Conservation (phyloP, 2,329 filamentous ascomycete genomes). For the Talaromyces pinophilus region DNA sequence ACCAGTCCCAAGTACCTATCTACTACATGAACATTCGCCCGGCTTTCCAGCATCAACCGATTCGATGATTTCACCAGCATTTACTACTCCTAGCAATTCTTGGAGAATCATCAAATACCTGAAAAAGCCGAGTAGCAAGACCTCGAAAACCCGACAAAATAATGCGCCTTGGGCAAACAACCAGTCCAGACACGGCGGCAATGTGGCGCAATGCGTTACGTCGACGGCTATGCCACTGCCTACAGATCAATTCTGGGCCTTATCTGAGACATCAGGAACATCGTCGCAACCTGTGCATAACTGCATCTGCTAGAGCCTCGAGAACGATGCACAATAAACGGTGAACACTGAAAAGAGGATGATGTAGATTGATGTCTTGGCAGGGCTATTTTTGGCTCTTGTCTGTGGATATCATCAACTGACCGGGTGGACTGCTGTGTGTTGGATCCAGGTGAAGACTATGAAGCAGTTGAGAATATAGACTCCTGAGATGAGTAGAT, state of each 20-base stretch:
- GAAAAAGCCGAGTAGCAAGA: background rate
- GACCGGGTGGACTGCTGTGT: background rate
- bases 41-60: background rate
- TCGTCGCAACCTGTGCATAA: background rate
- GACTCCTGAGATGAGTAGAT: background rate
- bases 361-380: background rate
- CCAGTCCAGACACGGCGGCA: background rate
- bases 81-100: background rate
- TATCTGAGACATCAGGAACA: background rate
- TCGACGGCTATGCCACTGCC: slow-evolving; percentile 11
- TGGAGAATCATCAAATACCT: background rate
- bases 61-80: background rate
- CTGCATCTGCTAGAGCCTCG: background rate
- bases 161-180: background rate
- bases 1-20: background rate
- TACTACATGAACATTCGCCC: background rate
- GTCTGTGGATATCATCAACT: background rate
- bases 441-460: background rate
- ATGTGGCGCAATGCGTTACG: slow-evolving; percentile 16
- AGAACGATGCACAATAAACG: background rate
- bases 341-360: background rate
- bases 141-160: background rate
- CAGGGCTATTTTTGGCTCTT: slow-evolving; percentile 9
- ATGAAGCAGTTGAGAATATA: background rate
- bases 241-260: background rate